Base-by-base conservation (phyloP, 208 protist genomes). In the Trypanosoma conorhini region DNA sequence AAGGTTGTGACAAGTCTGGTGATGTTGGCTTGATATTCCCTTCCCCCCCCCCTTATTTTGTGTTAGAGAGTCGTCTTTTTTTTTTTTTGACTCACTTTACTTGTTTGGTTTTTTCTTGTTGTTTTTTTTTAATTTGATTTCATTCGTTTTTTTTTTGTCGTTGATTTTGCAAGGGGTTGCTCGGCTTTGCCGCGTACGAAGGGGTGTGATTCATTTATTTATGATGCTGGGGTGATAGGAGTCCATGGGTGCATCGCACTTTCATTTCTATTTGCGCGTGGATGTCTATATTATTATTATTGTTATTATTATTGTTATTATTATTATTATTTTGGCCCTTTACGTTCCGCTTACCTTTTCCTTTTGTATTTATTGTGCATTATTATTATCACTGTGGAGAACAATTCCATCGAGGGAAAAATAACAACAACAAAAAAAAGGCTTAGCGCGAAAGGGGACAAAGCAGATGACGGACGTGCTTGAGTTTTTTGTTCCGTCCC, bases 401-500 rank as follows among this genome's bases (percentile, higher is more conserved):
- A 33, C 22, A 65, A 15, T 28, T 28, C 22, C 21, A 1, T 12
- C 59, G 1, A 51, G 12, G n/a, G 12, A 35, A 63, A 46, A 68
- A 57, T 35, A 69, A 44, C 26, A 48, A 26, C 13, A 22, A 38
- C 50, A 48, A 56, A 22, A 61, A 46, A 8, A 48, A 59, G 35
- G 17, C 38, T 1, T 26, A 30, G 35, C 38, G 28, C 7, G 35
- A 62, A 51, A 60, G 38, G 42, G 59, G 42, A 57, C 24, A 46
- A 17, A 55, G 22, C 19, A 62, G 50, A 87, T 91, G 83, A 51
- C 73, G 0, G 75, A 84, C 13, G 31, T 90, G 13, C 48, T 77
- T 48, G 89, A 94, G 69, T 94, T 92, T 79, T 94, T 92, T 61
- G 67, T 94, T 52, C 89, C 89, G n/a, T 75, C 67, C 51, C 68